Evolutionary conservation across 2,329 filamentous ascomycete genomes (phyloP).

Genomic region (Pleomassaria siparia): DNA sequence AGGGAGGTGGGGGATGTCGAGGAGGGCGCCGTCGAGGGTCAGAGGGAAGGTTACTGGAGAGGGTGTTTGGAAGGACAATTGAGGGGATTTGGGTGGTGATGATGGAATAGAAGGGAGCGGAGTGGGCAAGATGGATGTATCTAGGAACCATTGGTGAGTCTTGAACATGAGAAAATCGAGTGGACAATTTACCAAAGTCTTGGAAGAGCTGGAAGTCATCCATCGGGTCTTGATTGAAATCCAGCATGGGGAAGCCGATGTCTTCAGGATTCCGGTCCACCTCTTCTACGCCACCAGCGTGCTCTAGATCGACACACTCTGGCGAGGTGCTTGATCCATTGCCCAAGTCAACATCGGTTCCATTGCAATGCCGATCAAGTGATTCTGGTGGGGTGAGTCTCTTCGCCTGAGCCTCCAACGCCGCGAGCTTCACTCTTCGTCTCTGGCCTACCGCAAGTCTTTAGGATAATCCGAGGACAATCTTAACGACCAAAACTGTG

Average conservation of each 20-base stretch:
- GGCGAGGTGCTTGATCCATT: neutral
- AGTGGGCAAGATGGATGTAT: constrained; percentile 7
- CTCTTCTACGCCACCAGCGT: constrained; percentile 11
- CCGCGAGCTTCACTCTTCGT: constrained; percentile 26
- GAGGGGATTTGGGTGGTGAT: neutral
- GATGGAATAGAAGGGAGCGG: constrained; percentile 3
- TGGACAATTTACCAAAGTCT: constrained; percentile 9
- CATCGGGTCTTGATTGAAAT: constrained; percentile 15
- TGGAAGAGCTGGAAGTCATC: constrained; percentile 19
- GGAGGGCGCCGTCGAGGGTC: constrained; percentile 19
- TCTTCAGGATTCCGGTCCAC: constrained; percentile 6
- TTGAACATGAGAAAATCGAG: neutral
- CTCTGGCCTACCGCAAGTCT: constrained; percentile 20
- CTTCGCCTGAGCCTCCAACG: constrained; percentile 26
- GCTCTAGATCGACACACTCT: neutral
- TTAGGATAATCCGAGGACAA: neutral
- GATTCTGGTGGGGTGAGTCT: neutral
- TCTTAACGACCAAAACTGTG: neutral
- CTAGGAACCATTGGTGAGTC: neutral
- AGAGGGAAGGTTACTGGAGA: constrained; percentile 12
- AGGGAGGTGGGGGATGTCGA: constrained; percentile 45
- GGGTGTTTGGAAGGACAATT: neutral
- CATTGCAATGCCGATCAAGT: neutral
- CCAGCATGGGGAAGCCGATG: constrained; percentile 7
- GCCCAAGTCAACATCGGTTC: neutral